These are phyloP conservation scores for Lonicera japonica DNA, from an alignment of 129 eudicot genomes.

Conservation along the genomic window DNA sequence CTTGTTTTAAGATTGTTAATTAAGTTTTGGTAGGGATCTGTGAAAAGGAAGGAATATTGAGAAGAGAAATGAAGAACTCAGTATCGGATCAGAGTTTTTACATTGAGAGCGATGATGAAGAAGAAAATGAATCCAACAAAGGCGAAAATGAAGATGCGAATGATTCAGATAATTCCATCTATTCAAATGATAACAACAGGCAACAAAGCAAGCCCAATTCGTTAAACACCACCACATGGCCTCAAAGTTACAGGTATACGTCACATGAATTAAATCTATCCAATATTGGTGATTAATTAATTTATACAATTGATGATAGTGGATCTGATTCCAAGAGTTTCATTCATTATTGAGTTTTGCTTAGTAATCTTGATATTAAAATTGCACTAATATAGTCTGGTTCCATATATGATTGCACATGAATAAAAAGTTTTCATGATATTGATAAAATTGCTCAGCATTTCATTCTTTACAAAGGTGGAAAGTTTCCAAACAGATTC, in stretches of 20 bases:
- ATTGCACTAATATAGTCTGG: too few species aligned
- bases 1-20: background rate
- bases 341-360: too few species aligned
- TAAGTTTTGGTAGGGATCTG: slow-evolving; percentile 13
- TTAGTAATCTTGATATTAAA: too few species aligned
- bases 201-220: slow-evolving; percentile 53
- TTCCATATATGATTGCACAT: too few species aligned
- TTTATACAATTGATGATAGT: too few species aligned
- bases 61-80: slow-evolving; percentile 53
- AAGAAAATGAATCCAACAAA: slow-evolving; percentile 29
- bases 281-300: too few species aligned
- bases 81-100: slow-evolving; percentile 61
- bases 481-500: too few species aligned
- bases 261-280: background rate
- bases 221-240: slow-evolving; percentile 60
- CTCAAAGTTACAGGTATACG: slow-evolving; percentile 76
- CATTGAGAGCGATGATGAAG: slow-evolving; percentile 75
- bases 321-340: too few species aligned
- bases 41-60: slow-evolving; percentile 2
- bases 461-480: too few species aligned
- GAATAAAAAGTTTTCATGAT: too few species aligned
- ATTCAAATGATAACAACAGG: slow-evolving; percentile 31
- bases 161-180: slow-evolving; percentile 57
- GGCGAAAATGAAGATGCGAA: slow-evolving; percentile 51
- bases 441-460: too few species aligned